Base-by-base conservation (phyloP, 2,329 filamentous ascomycete genomes). In the Lojkania enalia region DNA sequence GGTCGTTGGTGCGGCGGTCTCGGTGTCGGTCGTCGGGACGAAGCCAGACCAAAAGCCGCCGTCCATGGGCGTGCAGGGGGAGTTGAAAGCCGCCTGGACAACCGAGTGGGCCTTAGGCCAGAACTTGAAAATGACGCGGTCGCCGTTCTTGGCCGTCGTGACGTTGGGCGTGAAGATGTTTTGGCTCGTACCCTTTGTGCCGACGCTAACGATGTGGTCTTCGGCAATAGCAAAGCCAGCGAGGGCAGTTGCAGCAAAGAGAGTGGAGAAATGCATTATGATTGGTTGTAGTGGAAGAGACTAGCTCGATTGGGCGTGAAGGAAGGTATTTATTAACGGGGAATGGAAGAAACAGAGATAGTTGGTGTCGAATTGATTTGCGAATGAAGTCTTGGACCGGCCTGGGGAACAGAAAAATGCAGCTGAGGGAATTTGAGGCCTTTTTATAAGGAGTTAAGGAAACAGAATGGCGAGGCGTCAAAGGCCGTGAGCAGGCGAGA, bases 61-160 rank as follows among this genome's bases (percentile, higher is more conserved):
- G 36, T 51, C 41, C 49, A 59, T 39, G 9, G 69, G 69, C 41
- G 59, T 39, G 53, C 69, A 72, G 30, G 69, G 66, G 5, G 48
- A 46, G 38, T 44, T 61, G 44, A 71, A 71, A 32, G 64, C 51
- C 20, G 60, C 57, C 47, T 70, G 66, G 16, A 64, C 68, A 42
- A 71, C 63, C 30, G 64, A 69, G 58, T 72, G 69, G 55, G 67
- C 67, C 55, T 64, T 64, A 39, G 67, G 64, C 61, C 63, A 70
- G 60, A 71, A 72, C 38, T 57, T 51, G 63, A 71, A 72, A 15
- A 52, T 63, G 36, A 71, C 62, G 20, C 58, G 69, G 45, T 71
- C 69, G 29, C 68, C 69, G 45, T 66, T 47, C 15, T 58, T 61
- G 9, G 69, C 69, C 15, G 53, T 58, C 47, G 67, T 51, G 50